phyloP scores from a whole-genome alignment of 2,329 filamentous ascomycete genomes.

The Hypoxylon sp. region DNA sequence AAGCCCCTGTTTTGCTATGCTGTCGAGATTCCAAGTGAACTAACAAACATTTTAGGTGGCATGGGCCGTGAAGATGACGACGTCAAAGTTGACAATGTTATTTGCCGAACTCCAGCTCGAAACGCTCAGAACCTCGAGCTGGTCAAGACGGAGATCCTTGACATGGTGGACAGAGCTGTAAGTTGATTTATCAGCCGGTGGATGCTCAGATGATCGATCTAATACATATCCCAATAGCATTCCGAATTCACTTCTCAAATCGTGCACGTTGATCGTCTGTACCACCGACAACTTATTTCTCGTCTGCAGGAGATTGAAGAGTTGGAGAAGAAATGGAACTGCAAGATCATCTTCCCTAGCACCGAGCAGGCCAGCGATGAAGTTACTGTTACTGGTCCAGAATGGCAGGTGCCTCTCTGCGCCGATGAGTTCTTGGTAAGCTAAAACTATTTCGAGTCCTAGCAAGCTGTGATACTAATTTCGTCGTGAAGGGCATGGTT shows the following conservation, averaged over 20 bases:
- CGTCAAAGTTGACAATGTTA: slow-evolving; percentile 98
- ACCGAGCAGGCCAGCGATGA: slow-evolving; percentile 97
- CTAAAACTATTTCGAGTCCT: slow-evolving; percentile 10
- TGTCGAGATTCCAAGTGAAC: slow-evolving; percentile 22
- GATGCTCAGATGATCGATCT: slow-evolving; percentile 19
- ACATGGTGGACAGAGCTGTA: slow-evolving; percentile 97
- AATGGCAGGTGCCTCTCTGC: slow-evolving; percentile 97
- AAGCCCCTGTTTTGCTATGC: neutral
- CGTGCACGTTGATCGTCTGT: slow-evolving; percentile 92
- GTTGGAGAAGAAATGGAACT: slow-evolving; percentile 99
- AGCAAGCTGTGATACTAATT: slow-evolving; percentile 48
- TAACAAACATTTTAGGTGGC: slow-evolving; percentile 61
- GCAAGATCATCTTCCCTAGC: slow-evolving; percentile 98
- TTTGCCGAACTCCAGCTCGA: slow-evolving; percentile 94
- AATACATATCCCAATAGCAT: slow-evolving; percentile 65
- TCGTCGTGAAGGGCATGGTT: slow-evolving; percentile 80
- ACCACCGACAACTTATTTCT: slow-evolving; percentile 92
- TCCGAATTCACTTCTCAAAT: slow-evolving; percentile 96
- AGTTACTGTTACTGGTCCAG: slow-evolving; percentile 93
- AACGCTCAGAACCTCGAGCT: slow-evolving; percentile 97
- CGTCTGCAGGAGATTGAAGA: slow-evolving; percentile 91
- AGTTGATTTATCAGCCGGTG: slow-evolving; percentile 51
- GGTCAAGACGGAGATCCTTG: slow-evolving; percentile 98
- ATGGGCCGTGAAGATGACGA: slow-evolving; percentile 97
- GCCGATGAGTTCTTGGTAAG: slow-evolving; percentile 91